phyloP scores from a whole-genome alignment of 1,139 yeast species.

The Zhuliangozyma blackwelliae region DNA sequence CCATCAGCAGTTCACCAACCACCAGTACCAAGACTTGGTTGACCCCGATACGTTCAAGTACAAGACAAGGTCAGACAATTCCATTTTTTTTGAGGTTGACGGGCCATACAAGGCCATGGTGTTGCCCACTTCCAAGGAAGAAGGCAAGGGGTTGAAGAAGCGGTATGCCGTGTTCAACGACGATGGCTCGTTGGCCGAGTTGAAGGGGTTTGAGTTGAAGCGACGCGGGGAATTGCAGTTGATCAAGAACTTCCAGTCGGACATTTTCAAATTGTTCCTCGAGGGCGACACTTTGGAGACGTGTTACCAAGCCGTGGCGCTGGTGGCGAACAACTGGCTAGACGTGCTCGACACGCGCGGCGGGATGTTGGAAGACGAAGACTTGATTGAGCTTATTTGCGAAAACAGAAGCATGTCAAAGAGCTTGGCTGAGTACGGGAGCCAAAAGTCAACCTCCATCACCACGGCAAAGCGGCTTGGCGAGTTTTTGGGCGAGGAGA shows the following conservation, averaged over 20 bases:
- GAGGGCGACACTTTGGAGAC: constrained; percentile 75
- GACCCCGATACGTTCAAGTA: constrained; percentile 69
- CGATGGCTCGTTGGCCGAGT: constrained; percentile 90
- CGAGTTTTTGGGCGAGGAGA: constrained; percentile 93
- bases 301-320: constrained; percentile 87
- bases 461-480: constrained; percentile 93
- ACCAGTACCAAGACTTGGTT: constrained; percentile 84
- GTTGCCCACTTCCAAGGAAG: constrained; percentile 94
- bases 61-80: constrained; percentile 79
- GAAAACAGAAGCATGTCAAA: constrained; percentile 96
- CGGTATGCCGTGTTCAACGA: constrained; percentile 95
- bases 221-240: constrained; percentile 94
- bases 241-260: constrained; percentile 92
- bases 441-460: constrained; percentile 90
- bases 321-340: constrained; percentile 92
- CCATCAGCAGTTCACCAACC: constrained; percentile 85
- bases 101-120: constrained; percentile 99
- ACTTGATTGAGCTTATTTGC: constrained; percentile 88
- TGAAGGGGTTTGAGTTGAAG: constrained; percentile 94
- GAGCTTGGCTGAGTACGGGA: constrained; percentile 82
- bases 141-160: constrained; percentile 93
- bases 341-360: constrained; percentile 91
- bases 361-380: constrained; percentile 85
- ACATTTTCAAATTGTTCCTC: constrained; percentile 84
- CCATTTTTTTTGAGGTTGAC: constrained; percentile 96